Percentiles rank a stretch among this genome's conserved stretches.
Evolutionary conservation across 495 filamentous ascomycete genomes (phyloP).

Genomic region (Niebla homalea): DNA sequence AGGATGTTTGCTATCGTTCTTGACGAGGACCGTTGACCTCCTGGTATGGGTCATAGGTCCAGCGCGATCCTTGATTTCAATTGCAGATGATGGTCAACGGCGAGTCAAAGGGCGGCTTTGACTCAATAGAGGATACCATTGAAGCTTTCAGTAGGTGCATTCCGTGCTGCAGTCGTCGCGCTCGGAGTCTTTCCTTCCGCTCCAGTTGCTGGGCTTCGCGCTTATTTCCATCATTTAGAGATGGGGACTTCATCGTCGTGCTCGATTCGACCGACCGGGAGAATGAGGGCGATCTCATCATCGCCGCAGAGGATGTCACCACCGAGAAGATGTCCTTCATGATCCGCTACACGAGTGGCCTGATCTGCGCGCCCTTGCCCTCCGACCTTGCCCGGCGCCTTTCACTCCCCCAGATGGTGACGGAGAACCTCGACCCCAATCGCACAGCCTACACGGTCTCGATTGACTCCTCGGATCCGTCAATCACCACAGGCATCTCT

Average conservation of each 20-base stretch:
- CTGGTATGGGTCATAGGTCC: too few species aligned
- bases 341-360: constrained; percentile 73
- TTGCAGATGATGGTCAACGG: constrained; percentile 11
- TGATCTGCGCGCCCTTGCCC: constrained; percentile 76
- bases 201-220: not conserved
- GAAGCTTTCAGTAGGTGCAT: constrained; percentile 61
- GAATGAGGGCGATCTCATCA: constrained; percentile 96
- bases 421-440: constrained; percentile 67
- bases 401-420: constrained; percentile 69
- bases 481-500: constrained; percentile 78
- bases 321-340: constrained; percentile 89
- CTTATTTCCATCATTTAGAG: constrained; percentile 35
- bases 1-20: too few species aligned
- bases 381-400: constrained; percentile 52
- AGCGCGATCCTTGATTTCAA: too few species aligned
- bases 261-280: constrained; percentile 83
- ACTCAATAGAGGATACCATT: constrained; percentile 75
- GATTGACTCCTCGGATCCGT: constrained; percentile 59
- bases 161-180: not conserved
- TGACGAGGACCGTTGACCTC: too few species aligned
- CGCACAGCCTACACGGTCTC: constrained; percentile 85
- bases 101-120: constrained; percentile 43
- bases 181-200: not conserved
- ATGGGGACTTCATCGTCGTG: constrained; percentile 89
- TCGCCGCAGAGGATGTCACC: constrained; percentile 77